Base-by-base conservation (phyloP, 768 basidiomycete genomes). In the Russula foetens region DNA sequence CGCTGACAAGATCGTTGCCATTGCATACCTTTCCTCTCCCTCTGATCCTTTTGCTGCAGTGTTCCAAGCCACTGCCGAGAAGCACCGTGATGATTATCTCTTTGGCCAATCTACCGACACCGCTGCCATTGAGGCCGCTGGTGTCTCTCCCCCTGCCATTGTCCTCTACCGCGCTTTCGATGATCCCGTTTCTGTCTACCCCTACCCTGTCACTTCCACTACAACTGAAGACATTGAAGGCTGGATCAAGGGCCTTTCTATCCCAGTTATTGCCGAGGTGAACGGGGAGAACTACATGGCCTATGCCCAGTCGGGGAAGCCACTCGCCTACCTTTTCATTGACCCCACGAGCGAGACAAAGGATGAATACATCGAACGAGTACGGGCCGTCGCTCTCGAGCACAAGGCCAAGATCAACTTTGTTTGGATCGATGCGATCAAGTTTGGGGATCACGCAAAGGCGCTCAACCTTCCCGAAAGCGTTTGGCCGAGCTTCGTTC, bases 341-440 rank as follows among this genome's bases (percentile, higher is more conserved):
- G 93, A 98, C 72, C 88, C 95, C 31, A 72, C 81, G 46, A 79
- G 82, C 60, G 81, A 84, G 65, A 77, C 79, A 60, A 85, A 82
- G 66, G 80, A 90, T 15, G 76, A 77, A 31, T 73, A 85, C 51
- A 81, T 96, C 64, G 84, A 84, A 26, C 73, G 78, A 43, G 71
- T 98, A 66, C 84, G 79, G 67, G 85, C 92, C 9, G 72, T 96
- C 54, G 97, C 97, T 7, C 76, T 84, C 54, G 83, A 85, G 70
- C 84, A 83, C 79, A 92, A 90, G 75, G 81, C 84, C 67, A 86
- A 91, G 75, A 69, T 98, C 71, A 97, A 97, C 85, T 97, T 98
- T 72, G 96, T 98, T 63, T 96, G 87, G 86, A 98, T 99, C 67
- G 97, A 99, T 72, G 94, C 92, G 24, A 76, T 88, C 76, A 93